A percentile compares a stretch with the other conserved stretches of the same genome.
phyloP scores from a whole-genome alignment of 148 eudicot genomes.

The Spergularia bocconei region DNA sequence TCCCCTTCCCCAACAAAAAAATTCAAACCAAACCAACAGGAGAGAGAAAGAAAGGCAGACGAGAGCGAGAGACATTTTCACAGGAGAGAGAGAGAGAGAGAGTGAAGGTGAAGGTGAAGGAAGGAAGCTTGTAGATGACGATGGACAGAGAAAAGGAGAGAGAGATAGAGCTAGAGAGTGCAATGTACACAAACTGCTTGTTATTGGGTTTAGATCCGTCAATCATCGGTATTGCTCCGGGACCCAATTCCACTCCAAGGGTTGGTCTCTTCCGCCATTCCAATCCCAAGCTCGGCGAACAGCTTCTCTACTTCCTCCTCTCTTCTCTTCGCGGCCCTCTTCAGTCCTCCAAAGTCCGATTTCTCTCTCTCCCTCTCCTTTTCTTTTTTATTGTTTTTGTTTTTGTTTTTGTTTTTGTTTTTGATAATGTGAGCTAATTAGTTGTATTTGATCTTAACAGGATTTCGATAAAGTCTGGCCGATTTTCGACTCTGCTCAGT shows the following conservation, averaged over 20 bases:
- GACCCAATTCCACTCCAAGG: conserved; percentile 50
- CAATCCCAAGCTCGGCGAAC: conserved; percentile 98
- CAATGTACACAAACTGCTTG: conserved; percentile 95
- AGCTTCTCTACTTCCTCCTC: conserved; percentile 83
- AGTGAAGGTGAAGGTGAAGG: background rate
- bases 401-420: background rate
- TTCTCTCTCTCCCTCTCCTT: conserved; percentile 1
- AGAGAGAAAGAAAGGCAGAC: conserved; percentile 1
- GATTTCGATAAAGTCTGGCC: conserved; percentile 99
- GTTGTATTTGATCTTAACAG: conserved; percentile 40
- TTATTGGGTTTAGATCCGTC: conserved; percentile 87
- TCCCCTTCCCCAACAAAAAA: no score
- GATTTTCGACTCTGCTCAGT: conserved; percentile 96
- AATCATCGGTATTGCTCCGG: conserved; percentile 60
- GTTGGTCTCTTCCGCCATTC: conserved; percentile 96
- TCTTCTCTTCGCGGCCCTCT: conserved; percentile 83
- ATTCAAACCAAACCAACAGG: background rate
- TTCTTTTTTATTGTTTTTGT: no score
- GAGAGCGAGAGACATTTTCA: background rate
- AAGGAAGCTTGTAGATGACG: conserved; percentile 39
- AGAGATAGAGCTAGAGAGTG: conserved; percentile 91
- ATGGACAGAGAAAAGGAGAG: conserved; percentile 97
- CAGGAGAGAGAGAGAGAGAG: background rate
- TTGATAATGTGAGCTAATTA: background rate
- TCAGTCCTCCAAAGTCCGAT: conserved; percentile 75